Conservation (phyloP, 768 basidiomycete genomes). For the Boletus rubroflammeus region DNA sequence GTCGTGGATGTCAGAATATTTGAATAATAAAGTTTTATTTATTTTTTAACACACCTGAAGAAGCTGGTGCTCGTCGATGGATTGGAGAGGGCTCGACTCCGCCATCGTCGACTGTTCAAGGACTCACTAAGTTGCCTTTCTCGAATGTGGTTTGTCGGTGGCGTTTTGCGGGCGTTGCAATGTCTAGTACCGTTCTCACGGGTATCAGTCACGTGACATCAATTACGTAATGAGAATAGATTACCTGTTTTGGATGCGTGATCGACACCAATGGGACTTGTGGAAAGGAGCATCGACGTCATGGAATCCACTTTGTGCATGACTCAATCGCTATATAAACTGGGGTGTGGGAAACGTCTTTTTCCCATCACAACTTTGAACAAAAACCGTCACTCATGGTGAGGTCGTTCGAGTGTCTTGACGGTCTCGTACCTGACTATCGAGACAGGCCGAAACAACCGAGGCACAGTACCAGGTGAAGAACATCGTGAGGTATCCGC, state of each 20-base stretch:
- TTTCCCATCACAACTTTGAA: background rate
- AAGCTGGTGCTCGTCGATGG: conserved; percentile 21
- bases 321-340: conserved; percentile 21
- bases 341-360: background rate
- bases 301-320: conserved; percentile 8
- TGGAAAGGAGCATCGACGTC: conserved; percentile 19
- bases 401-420: background rate
- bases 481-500: fast-evolving
- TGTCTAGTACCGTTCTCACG: background rate
- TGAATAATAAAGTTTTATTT: background rate
- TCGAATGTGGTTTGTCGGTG: no score
- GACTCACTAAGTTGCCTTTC: no score
- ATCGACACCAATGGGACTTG: background rate
- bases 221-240: background rate
- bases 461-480: conserved; percentile 26
- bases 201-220: background rate
- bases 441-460: conserved; percentile 14
- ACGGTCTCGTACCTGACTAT: conserved; percentile 1
- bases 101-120: conserved; percentile 11
- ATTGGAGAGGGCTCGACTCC: conserved; percentile 22
- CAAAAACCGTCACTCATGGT: conserved; percentile 13
- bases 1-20: background rate
- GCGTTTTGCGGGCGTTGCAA: no score
- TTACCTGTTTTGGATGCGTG: conserved; percentile 2
- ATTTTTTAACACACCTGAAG: conserved; percentile 15